phyloP scores from a whole-genome alignment of 345 rosid genomes.

The Reutealis trisperma region DNA sequence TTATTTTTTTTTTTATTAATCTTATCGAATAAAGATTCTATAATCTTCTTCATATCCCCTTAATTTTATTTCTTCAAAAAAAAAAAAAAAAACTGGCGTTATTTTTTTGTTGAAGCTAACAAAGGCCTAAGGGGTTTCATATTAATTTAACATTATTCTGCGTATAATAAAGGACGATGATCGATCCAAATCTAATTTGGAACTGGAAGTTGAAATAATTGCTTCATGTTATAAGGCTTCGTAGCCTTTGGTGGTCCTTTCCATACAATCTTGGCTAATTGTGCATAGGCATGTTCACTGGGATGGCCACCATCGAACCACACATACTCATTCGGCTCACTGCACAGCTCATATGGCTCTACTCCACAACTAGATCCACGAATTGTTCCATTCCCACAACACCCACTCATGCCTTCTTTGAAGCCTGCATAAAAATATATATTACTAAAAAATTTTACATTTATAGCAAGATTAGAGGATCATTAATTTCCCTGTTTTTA shows the following conservation, averaged over 20 bases:
- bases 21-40: too few species aligned
- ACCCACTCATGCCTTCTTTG: background rate
- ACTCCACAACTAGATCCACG: background rate
- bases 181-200: background rate
- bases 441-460: too few species aligned
- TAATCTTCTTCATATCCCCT: too few species aligned
- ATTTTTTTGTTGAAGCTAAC: too few species aligned
- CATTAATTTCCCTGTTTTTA: too few species aligned
- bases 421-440: background rate
- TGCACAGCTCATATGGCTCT: conserved; percentile 19
- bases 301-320: conserved; percentile 17
- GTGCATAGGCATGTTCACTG: background rate
- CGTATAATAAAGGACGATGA: too few species aligned
- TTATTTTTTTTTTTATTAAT: too few species aligned
- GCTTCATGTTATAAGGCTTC: conserved; percentile 11
- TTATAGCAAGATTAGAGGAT: too few species aligned
- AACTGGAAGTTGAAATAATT: conserved; percentile 3
- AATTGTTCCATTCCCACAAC: background rate
- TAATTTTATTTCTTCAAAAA: too few species aligned
- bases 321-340: conserved; percentile 12
- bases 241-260: background rate
- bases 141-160: too few species aligned
- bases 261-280: conserved; percentile 7
- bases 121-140: too few species aligned
- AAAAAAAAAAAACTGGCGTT: too few species aligned